Evolutionary conservation across 768 basidiomycete genomes (phyloP).

Genomic region (Mycena haematopus): DNA sequence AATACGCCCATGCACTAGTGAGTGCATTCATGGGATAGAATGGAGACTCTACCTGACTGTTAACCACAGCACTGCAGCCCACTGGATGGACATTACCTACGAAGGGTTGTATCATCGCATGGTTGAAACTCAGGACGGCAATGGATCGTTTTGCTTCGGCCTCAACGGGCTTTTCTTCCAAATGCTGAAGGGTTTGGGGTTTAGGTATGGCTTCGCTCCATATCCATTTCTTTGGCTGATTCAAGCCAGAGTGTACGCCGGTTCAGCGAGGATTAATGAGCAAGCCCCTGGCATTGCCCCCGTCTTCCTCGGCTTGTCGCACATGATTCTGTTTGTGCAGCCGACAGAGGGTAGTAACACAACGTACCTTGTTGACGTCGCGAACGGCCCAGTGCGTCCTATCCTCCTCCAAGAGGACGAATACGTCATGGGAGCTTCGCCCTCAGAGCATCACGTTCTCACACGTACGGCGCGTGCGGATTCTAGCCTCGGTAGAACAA

Average conservation of each 20-base stretch:
- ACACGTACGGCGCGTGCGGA: slow-evolving; percentile 23
- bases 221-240: neutral
- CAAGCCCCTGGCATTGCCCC: slow-evolving; percentile 12
- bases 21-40: neutral
- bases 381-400: slow-evolving; percentile 25
- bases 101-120: slow-evolving; percentile 17
- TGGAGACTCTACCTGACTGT: neutral
- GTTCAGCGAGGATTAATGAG: slow-evolving; percentile 30
- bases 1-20: slow-evolving; percentile 30
- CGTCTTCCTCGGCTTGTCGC: slow-evolving; percentile 29
- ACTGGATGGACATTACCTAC: slow-evolving; percentile 25
- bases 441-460: slow-evolving; percentile 28
- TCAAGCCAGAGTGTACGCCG: slow-evolving; percentile 23
- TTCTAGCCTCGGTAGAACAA: slow-evolving; percentile 26
- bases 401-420: slow-evolving; percentile 28
- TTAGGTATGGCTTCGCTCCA: slow-evolving; percentile 4
- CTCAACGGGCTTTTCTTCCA: slow-evolving; percentile 25
- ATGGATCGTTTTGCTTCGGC: slow-evolving; percentile 26
- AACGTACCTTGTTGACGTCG: slow-evolving; percentile 34
- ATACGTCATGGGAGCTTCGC: slow-evolving; percentile 27
- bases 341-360: slow-evolving; percentile 27
- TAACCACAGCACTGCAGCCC: slow-evolving; percentile 16
- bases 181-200: slow-evolving; percentile 25
- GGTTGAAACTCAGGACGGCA: slow-evolving; percentile 10
- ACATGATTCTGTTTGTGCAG: slow-evolving; percentile 34